Conservation (phyloP, 441 rosid genomes). For the Croton laevigatus region DNA sequence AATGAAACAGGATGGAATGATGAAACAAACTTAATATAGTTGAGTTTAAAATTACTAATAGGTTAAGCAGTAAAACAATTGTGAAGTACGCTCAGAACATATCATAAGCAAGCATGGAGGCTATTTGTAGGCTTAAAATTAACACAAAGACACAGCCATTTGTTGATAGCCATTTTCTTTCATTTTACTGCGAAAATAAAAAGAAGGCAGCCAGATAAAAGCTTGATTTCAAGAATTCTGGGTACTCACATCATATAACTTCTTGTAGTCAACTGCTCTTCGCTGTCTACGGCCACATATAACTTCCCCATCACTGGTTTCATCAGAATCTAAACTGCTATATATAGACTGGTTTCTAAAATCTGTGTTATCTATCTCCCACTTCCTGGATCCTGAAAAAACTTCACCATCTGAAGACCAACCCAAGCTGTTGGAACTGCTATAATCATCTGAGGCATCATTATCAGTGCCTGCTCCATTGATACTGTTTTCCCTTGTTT, state of each 20-base stretch:
- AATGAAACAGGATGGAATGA: neutral
- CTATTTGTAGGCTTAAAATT: no score
- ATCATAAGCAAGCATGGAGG: neutral
- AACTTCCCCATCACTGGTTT: slow-evolving; percentile 63
- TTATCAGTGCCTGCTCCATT: slow-evolving; percentile 49
- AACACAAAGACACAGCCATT: no score
- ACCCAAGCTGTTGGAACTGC: slow-evolving; percentile 70
- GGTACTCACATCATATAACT: slow-evolving; percentile 75
- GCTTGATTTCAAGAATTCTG: neutral
- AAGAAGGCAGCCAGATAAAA: neutral
- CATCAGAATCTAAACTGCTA: slow-evolving; percentile 51
- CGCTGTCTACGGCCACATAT: slow-evolving; percentile 72
- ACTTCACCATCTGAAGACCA: slow-evolving; percentile 74
- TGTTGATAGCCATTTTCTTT: neutral
- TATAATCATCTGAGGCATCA: slow-evolving; percentile 39
- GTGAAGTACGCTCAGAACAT: neutral
- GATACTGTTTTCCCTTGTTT: slow-evolving; percentile 49
- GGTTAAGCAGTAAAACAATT: neutral
- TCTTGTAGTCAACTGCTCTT: slow-evolving; percentile 78
- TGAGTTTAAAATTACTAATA: neutral
- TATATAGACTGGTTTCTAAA: slow-evolving; percentile 36
- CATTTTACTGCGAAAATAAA: neutral
- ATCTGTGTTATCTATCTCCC: slow-evolving; percentile 30
- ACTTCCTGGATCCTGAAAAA: slow-evolving; percentile 47
- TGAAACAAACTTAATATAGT: neutral